A percentile compares a stretch with the other conserved stretches of the same genome.
These are phyloP conservation scores for Gymnopilus junonius DNA, from an alignment of 768 basidiomycete species.

Conservation along the genomic window DNA sequence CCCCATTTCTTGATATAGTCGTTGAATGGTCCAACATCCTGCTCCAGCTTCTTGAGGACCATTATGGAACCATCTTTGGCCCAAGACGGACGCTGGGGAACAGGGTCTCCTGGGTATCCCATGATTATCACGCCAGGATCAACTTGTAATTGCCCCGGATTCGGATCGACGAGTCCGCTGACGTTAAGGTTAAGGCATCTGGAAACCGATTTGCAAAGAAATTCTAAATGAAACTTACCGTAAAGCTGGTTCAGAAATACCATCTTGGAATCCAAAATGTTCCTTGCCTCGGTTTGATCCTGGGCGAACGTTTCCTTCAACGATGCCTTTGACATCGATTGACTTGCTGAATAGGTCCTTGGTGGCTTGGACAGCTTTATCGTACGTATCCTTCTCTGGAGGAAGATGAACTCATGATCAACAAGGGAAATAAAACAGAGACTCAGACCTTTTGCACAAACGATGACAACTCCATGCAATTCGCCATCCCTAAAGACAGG, in stretches of 20 bases:
- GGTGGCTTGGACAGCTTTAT: neutral
- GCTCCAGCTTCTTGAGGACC: constrained; percentile 38
- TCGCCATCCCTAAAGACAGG: neutral
- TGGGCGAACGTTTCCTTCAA: neutral
- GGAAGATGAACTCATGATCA: neutral
- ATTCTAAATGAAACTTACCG: neutral
- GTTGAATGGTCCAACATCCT: constrained; percentile 32
- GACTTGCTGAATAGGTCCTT: neutral
- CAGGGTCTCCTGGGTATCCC: constrained; percentile 38
- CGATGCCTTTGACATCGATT: neutral
- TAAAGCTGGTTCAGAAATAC: constrained; percentile 3
- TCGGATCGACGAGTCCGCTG: neutral
- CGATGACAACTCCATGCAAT: neutral
- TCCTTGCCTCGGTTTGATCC: neutral
- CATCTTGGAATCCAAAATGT: constrained; percentile 4
- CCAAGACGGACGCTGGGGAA: constrained; percentile 30
- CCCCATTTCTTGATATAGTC: constrained; percentile 13
- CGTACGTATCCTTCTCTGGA: neutral
- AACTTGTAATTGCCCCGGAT: neutral
- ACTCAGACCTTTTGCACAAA: neutral
- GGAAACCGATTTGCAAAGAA: neutral
- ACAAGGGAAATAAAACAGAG: neutral
- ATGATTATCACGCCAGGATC: constrained; percentile 33
- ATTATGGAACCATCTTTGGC: constrained; percentile 39
- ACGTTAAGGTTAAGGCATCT: neutral